Base-by-base conservation (phyloP, 306 rosid species). In the Ormosia emarginata region DNA sequence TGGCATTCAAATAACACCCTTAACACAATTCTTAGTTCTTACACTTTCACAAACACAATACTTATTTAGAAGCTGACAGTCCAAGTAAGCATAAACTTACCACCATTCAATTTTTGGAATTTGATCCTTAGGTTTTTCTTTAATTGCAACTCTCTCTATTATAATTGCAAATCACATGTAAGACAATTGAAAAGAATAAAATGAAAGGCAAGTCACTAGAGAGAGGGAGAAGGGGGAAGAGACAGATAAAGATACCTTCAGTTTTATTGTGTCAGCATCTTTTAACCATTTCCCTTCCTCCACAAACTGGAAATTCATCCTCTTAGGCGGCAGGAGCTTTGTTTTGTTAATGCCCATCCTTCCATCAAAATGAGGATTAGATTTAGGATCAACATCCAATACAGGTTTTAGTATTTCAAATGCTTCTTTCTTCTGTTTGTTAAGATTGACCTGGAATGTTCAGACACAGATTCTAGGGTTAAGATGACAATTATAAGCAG, bases 31-130 rank as follows among this genome's bases (percentile, higher is more conserved):
- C n/a, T n/a, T n/a, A n/a, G n/a, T n/a, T n/a, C n/a, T n/a, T n/a
- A n/a, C n/a, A n/a, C n/a, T n/a, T n/a, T n/a, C n/a, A n/a, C n/a
- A 73, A 43, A 69, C 50, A 44, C 52, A 24, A n/a, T 36, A 43
- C 34, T 46, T 39, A 6, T 36, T 63, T 68, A 53, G 15, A 74
- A 49, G 14, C 29, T 33, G 5, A 13, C 39, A 14, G 77, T 57
- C 56, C 36, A n/a, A n/a, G n/a, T n/a, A n/a, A n/a, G n/a, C n/a
- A n/a, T n/a, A n/a, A n/a, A n/a, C n/a, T n/a, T n/a, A 75, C 98
- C 98, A 94, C 97, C 97, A 94, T 90, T 94, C 98, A 77, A 84
- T 85, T 34, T 94, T 97, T 44, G 98, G 98, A 83, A 94, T 91
- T 63, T 88, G 91, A 15, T 94, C 97, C 90, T 89, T 94, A 8